Evolutionary conservation across 2,329 filamentous ascomycete genomes (phyloP), one percentile per base, ranked within the genome.

Genomic region (Pseudocercospora macadamiae): DNA sequence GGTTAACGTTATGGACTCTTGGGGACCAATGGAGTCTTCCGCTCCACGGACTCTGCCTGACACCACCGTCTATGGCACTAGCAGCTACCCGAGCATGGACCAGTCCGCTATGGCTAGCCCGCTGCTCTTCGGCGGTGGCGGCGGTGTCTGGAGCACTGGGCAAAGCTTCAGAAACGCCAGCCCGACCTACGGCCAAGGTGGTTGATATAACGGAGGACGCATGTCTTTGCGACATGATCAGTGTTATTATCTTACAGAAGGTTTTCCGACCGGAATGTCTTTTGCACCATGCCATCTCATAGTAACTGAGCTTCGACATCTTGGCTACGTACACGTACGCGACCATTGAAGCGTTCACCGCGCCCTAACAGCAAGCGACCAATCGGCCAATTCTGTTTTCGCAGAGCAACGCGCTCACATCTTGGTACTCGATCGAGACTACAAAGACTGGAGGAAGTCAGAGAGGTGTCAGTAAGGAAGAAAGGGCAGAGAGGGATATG

Each of bases 51-150:
- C 54, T 2, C 48, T 64, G n/a, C 54, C 60, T 3, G 59, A 63
- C 9, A 37, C 36, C 23, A 54, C 63, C 42, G 47, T 59, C 21
- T 60, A 60, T 42, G 44, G 64, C 14, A 49, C 47, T n/a, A 49
- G 4, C 47, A 54, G 53, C 19, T 55, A 56, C 4, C 68, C 67
- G 23, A 65, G 63, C 49, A 53, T 65, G 26, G 63, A 64, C 34
- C 62, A 68, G 12, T 70, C 72, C 16, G 72, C 68, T 42, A 71
- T 77, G 65, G 71, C 70, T 6, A 78, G 75, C 59, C 75, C 76
- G 7, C 54, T 79, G 28, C 67, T 79, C 4, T 80, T 78, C 60
- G 75, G 72, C 12, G 70, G 70, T 34, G 71, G 66, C 3, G 68
- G 68, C 25, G 74, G 74, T 59, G 72, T 74, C 4, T 79, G 74